Percentiles rank a stretch among this genome's conserved stretches.
These are phyloP conservation scores for Chaetoscypha palmicola DNA, from an alignment of 2,329 filamentous ascomycete species.

Conservation along the genomic window DNA sequence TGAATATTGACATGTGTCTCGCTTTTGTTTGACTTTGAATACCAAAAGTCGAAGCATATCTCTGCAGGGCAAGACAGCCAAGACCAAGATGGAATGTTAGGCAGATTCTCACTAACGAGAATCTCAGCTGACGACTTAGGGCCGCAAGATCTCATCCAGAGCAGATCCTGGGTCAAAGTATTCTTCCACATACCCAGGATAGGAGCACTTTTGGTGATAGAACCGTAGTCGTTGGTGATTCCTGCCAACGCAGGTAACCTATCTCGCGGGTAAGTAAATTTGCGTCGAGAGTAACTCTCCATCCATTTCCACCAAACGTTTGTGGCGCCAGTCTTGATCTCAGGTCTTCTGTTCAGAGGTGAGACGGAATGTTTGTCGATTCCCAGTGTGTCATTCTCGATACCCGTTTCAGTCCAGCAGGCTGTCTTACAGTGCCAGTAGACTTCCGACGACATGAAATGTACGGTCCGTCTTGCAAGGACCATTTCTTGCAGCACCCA, in stretches of 20 bases:
- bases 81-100: not conserved
- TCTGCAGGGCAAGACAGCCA: not conserved
- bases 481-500: conserved; percentile 19
- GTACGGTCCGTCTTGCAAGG: conserved; percentile 11
- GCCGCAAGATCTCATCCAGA: not conserved
- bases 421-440: conserved; percentile 7
- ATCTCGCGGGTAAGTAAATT: conserved; percentile 1
- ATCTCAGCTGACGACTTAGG: not conserved
- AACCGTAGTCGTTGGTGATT: not conserved
- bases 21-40: not conserved
- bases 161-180: not conserved
- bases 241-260: conserved; percentile 6
- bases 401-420: not conserved
- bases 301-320: conserved; percentile 8
- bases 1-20: not conserved
- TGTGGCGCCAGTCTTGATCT: not conserved
- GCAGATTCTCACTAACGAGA: not conserved
- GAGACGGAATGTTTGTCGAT: not conserved
- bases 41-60: not conserved
- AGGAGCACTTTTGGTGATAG: not conserved
- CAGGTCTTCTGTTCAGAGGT: not conserved
- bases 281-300: conserved; percentile 2
- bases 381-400: no score
- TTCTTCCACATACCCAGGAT: not conserved
- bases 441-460: conserved; percentile 9